These are phyloP conservation scores for Brachypodium distachyon DNA, from an alignment of 202 grass and related monocot species.

Conservation along the genomic window DNA sequence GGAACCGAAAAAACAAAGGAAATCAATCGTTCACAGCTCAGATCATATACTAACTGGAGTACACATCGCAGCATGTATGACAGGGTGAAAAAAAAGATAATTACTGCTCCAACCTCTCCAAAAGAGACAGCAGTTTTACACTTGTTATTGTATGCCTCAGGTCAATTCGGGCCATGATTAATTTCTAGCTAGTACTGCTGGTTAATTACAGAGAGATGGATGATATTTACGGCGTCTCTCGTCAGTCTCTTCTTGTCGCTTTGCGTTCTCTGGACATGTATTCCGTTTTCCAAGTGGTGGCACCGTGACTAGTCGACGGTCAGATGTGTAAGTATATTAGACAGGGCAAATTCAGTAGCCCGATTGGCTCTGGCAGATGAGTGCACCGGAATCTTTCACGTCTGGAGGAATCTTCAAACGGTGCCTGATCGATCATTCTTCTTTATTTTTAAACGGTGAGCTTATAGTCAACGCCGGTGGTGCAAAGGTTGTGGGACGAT, in stretches of 20 bases:
- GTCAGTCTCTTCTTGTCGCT: too few species aligned
- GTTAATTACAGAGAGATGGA: too few species aligned
- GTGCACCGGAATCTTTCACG: neutral
- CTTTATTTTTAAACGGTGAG: neutral
- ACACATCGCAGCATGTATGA: neutral
- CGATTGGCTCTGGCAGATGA: conserved; percentile 1
- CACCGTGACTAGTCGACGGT: neutral
- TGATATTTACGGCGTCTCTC: too few species aligned
- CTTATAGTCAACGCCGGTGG: too few species aligned
- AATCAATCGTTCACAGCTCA: neutral
- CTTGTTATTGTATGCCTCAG: neutral
- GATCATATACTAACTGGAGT: neutral
- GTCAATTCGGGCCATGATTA: too few species aligned
- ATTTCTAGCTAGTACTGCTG: too few species aligned
- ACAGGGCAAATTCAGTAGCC: neutral
- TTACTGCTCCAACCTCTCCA: neutral
- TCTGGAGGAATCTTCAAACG: neutral
- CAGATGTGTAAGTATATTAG: too few species aligned
- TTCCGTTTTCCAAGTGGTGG: neutral
- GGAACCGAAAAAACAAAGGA: too few species aligned
- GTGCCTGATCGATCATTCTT: neutral
- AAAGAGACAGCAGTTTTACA: neutral
- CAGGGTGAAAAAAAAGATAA: neutral
- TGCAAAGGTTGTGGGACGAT: too few species aligned
- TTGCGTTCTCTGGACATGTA: too few species aligned